Conservation (phyloP, 2,329 filamentous ascomycete species). For the Chrysosporium queenslandicum region DNA sequence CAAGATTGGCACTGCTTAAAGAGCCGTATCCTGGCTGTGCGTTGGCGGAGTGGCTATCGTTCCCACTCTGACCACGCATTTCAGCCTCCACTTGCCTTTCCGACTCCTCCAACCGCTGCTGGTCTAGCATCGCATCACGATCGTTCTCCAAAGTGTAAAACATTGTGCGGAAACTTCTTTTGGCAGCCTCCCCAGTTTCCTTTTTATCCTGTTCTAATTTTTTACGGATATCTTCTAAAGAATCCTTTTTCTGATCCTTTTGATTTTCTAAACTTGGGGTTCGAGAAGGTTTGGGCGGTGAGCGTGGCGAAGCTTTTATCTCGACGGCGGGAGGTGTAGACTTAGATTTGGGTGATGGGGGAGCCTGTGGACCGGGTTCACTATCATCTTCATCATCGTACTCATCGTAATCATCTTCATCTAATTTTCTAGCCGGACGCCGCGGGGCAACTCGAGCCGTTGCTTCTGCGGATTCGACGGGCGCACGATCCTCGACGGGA, state of each 20-base stretch:
- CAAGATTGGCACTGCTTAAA: conserved; percentile 84
- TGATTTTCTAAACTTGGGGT: conserved; percentile 52
- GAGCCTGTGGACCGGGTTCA: conserved; percentile 35
- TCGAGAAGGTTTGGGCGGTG: conserved; percentile 57
- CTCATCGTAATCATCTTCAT: conserved; percentile 66
- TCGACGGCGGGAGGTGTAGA: conserved; percentile 43
- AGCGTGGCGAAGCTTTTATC: conserved; percentile 54
- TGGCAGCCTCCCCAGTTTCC: conserved; percentile 79
- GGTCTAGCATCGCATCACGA: conserved; percentile 90
- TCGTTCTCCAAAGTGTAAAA: conserved; percentile 96
- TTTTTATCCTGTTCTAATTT: conserved; percentile 86
- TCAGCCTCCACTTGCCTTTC: conserved; percentile 94
- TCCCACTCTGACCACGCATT: conserved; percentile 56
- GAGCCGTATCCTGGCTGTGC: conserved; percentile 66
- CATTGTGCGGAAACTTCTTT: conserved; percentile 80
- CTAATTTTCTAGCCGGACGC: conserved; percentile 62
- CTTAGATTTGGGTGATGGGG: conserved; percentile 44
- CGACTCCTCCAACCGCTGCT: conserved; percentile 91
- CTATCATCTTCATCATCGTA: conserved; percentile 54
- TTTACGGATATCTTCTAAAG: conserved; percentile 80
- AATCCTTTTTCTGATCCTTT: conserved; percentile 49
- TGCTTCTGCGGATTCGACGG: conserved; percentile 42
- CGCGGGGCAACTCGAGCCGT: conserved; percentile 25
- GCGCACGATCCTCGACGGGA: conserved; percentile 26
- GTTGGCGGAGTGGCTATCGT: conserved; percentile 45